Evolutionary conservation across 352 stramenopile species (phyloP), one percentile per base, ranked within the genome.

Genomic region (Phytophthora parvispora): DNA sequence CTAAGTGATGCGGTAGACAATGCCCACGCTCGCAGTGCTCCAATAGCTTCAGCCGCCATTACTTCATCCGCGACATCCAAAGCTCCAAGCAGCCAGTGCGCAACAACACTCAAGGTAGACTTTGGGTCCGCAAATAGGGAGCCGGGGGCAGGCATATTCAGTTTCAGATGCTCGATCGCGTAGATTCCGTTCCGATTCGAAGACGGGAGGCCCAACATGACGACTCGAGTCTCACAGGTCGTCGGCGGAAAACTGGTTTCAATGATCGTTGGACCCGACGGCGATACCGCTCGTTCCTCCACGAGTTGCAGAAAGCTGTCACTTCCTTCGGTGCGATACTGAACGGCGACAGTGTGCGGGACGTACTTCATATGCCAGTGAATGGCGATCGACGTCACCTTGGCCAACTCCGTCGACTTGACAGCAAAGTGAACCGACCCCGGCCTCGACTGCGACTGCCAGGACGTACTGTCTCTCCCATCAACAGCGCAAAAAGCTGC

Each of bases 1-100:
- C 80, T 76, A 28, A 97, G 75, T n/a, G 87, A 94, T 7, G 86
- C 86, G 0, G 90, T 96, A 18, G 90, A 77, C n/a, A 97, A 62
- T 20, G 85, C 85, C 90, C 90, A 97, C 0, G 81, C 74, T 16
- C 80, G 77, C 12, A 97, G 45, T 31, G 84, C 83, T 0, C 72
- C 60, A 50, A 95, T 87, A 2, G 87, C 88, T 73, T 97, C 81
- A 18, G 89, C 49, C 6, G 67, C 75, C 38, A 96, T 60, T 27
- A 84, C 75, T 66, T 93, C 78, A 60, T 90, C 82, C 20, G 16
- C 34, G 60, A 78, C 69, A 13, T 69, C 40, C 12, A 92, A 56
- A 3, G 86, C 82, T 5, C 75, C 77, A 36, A 92, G 52, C 5
- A 96, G 61, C 88, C 88, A 96, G 32, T 75, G 48, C 4, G 82